These are phyloP conservation scores for Tubosaeta sp. DNA, from an alignment of 768 basidiomycete genomes.

Conservation along the genomic window DNA sequence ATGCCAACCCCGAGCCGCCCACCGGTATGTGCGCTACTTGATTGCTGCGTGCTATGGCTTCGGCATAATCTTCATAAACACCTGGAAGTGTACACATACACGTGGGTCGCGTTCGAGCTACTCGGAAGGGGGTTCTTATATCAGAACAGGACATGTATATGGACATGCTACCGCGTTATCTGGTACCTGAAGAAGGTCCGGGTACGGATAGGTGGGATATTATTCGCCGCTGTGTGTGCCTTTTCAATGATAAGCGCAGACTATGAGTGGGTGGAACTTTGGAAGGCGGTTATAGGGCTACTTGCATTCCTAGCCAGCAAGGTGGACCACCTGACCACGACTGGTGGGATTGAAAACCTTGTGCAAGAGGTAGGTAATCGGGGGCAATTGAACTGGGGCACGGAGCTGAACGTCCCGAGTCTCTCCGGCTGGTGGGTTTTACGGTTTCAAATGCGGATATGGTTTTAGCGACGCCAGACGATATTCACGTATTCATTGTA, in stretches of 20 bases:
- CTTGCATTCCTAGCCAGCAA: slow-evolving; percentile 55
- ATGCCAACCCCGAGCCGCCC: slow-evolving; percentile 36
- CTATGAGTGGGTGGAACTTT: slow-evolving; percentile 64
- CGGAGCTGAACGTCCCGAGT: slow-evolving; percentile 31
- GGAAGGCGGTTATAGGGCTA: slow-evolving; percentile 53
- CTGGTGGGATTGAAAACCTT: slow-evolving; percentile 50
- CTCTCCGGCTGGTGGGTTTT: slow-evolving; percentile 50
- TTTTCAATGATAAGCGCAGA: slow-evolving; percentile 33
- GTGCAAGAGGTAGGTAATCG: slow-evolving; percentile 45
- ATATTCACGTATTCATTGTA: slow-evolving; percentile 61
- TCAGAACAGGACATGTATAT: slow-evolving; percentile 47
- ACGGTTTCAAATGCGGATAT: slow-evolving; percentile 48
- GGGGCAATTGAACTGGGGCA: background rate
- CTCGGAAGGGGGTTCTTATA: background rate
- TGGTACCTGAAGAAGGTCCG: slow-evolving; percentile 54
- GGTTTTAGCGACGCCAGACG: slow-evolving; percentile 49
- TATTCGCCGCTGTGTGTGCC: background rate
- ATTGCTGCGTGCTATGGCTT: slow-evolving; percentile 66
- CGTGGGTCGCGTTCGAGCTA: slow-evolving; percentile 35
- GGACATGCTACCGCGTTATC: slow-evolving; percentile 50
- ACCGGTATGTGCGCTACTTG: slow-evolving; percentile 56
- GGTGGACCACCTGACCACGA: slow-evolving; percentile 47
- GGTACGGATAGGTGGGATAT: slow-evolving; percentile 48
- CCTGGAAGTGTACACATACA: slow-evolving; percentile 53
- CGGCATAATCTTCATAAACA: slow-evolving; percentile 66